Percentiles rank a stretch among this genome's conserved stretches.
Conservation (phyloP, 305 asterid species). For the Fraxinus platypoda region DNA sequence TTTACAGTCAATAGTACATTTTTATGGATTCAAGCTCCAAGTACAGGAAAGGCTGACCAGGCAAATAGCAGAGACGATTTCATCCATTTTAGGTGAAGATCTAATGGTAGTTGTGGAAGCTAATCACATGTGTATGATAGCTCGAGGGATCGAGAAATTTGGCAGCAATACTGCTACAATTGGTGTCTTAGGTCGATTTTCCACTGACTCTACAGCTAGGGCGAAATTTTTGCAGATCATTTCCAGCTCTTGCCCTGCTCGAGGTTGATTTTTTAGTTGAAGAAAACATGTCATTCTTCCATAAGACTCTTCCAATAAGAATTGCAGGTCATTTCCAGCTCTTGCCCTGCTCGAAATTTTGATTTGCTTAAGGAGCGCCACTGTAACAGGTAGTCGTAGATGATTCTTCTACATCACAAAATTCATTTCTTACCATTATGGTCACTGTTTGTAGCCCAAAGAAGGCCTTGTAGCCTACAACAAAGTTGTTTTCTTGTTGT, state of each 20-base stretch:
- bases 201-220: conserved; percentile 61
- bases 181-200: conserved; percentile 80
- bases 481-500: not conserved
- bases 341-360: not conserved
- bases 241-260: conserved; percentile 36
- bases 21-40: conserved; percentile 90
- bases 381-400: not conserved
- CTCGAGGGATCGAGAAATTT: conserved; percentile 85
- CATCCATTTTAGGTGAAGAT: conserved; percentile 70
- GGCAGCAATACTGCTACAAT: conserved; percentile 88
- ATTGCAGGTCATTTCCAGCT: too few relatives aligned
- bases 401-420: not conserved
- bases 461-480: not conserved
- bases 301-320: not conserved
- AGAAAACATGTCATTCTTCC: not conserved
- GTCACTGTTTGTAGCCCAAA: not conserved
- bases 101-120: conserved; percentile 87
- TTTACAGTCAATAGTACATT: conserved; percentile 62
- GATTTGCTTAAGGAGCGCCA: not conserved
- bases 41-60: conserved; percentile 94
- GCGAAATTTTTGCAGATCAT: conserved; percentile 72
- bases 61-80: conserved; percentile 79
- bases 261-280: conserved; percentile 22
- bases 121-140: conserved; percentile 85
- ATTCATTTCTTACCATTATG: not conserved